Conservation (phyloP, 805 yeast genomes). For the Saccharomycopsis oosterbeekiorum region DNA sequence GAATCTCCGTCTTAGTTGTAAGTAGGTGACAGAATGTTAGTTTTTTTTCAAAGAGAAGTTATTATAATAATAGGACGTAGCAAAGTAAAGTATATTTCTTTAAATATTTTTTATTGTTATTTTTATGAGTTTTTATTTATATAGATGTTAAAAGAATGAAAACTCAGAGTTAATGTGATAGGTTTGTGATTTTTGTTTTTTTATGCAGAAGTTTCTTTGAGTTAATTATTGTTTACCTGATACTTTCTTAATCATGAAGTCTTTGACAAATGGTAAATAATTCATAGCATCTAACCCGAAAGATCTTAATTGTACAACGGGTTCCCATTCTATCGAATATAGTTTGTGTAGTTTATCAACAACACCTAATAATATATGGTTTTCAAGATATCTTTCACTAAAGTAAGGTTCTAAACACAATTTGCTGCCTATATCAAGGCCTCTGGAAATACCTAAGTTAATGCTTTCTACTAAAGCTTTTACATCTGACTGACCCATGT, state of each 20-base stretch:
- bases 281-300: constrained; percentile 68
- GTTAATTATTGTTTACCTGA: constrained; percentile 26
- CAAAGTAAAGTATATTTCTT: too few species aligned
- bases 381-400: constrained; percentile 69
- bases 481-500: constrained; percentile 95
- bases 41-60: too few species aligned
- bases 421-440: constrained; percentile 78
- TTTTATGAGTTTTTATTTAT: too few species aligned
- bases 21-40: too few species aligned
- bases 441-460: constrained; percentile 62
- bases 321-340: constrained; percentile 62
- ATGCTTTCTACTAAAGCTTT: constrained; percentile 57
- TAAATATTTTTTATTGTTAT: too few species aligned
- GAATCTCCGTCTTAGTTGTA: too few species aligned
- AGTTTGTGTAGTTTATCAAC: constrained; percentile 89
- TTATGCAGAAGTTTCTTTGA: too few species aligned
- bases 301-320: constrained; percentile 66
- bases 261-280: constrained; percentile 53
- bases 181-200: background rate
- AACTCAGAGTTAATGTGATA: too few species aligned
- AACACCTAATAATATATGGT: constrained; percentile 74
- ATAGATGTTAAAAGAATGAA: too few species aligned
- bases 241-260: constrained; percentile 52
- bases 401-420: constrained; percentile 81
- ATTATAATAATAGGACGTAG: too few species aligned